Evolutionary conservation across 352 stramenopile genomes (phyloP).

Genomic region (Phytophthora hibernalis): DNA sequence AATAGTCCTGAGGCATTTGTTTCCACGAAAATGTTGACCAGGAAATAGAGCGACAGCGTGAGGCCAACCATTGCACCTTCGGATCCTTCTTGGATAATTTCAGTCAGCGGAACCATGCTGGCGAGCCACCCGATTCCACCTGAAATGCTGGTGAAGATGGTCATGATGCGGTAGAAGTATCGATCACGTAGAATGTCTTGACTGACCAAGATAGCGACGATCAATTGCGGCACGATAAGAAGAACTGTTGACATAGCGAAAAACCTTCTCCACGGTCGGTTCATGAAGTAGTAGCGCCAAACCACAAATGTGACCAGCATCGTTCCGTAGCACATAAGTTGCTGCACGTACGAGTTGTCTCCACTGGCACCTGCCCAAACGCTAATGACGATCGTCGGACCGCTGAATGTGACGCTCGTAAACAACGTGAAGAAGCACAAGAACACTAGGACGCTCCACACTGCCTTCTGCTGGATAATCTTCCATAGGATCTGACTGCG

Average conservation of each 20-base stretch:
- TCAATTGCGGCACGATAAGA: constrained; percentile 32
- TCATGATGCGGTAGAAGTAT: constrained; percentile 38
- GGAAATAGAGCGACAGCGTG: constrained; percentile 45
- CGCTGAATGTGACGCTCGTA: constrained; percentile 33
- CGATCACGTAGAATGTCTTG: constrained; percentile 32
- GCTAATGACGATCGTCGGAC: constrained; percentile 24
- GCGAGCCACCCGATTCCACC: constrained; percentile 32
- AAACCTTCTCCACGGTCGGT: constrained; percentile 40
- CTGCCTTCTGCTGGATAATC: constrained; percentile 55
- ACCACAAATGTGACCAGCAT: constrained; percentile 28
- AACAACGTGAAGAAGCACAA: constrained; percentile 50
- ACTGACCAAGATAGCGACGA: constrained; percentile 23
- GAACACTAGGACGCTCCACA: constrained; percentile 51
- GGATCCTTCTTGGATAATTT: constrained; percentile 64
- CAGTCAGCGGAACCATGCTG: constrained; percentile 48
- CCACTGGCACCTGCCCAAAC: constrained; percentile 30
- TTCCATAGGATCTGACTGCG: constrained; percentile 47
- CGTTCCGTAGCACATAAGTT: constrained; percentile 21
- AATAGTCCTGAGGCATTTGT: constrained; percentile 47
- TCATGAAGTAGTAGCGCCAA: constrained; percentile 42
- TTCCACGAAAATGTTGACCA: constrained; percentile 49
- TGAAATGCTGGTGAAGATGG: constrained; percentile 28
- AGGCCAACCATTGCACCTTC: constrained; percentile 62
- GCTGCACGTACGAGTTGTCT: constrained; percentile 29
- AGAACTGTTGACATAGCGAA: constrained; percentile 33